Percentiles rank a stretch among this genome's conserved stretches.
phyloP scores from a whole-genome alignment of 257 asterid species.

The Forsythia suspensa region DNA sequence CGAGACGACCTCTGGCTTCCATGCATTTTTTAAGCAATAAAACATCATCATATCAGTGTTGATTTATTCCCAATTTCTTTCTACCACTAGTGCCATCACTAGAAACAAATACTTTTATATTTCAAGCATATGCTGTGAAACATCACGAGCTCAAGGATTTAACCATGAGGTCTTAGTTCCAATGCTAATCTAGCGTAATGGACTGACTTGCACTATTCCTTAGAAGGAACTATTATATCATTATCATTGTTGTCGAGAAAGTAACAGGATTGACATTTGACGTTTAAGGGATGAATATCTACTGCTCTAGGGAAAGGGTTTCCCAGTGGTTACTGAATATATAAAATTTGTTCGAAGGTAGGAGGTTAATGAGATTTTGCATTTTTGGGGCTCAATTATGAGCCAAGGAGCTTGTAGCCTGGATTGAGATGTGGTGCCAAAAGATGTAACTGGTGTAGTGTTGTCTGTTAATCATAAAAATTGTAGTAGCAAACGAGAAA shows the following conservation, averaged over 20 bases:
- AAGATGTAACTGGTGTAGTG: too few species aligned
- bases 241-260: background rate
- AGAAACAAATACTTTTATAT: background rate
- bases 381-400: too few species aligned
- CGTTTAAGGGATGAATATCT: background rate
- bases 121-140: background rate
- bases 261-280: background rate
- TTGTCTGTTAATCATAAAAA: too few species aligned
- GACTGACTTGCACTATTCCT: background rate
- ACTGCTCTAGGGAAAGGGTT: too few species aligned
- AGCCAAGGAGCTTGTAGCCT: too few species aligned
- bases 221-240: background rate
- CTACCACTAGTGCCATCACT: background rate
- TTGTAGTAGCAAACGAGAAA: too few species aligned
- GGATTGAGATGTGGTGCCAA: too few species aligned
- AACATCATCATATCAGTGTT: background rate
- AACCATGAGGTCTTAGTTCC: background rate
- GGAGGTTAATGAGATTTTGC: too few species aligned
- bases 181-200: background rate
- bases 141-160: background rate
- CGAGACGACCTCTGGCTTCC: constrained; percentile 4
- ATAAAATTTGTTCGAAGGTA: too few species aligned
- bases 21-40: constrained; percentile 11
- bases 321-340: too few species aligned
- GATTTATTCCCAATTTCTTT: background rate